These are phyloP conservation scores for Rubus idaeus DNA, from an alignment of 306 rosid species.

Conservation along the genomic window DNA sequence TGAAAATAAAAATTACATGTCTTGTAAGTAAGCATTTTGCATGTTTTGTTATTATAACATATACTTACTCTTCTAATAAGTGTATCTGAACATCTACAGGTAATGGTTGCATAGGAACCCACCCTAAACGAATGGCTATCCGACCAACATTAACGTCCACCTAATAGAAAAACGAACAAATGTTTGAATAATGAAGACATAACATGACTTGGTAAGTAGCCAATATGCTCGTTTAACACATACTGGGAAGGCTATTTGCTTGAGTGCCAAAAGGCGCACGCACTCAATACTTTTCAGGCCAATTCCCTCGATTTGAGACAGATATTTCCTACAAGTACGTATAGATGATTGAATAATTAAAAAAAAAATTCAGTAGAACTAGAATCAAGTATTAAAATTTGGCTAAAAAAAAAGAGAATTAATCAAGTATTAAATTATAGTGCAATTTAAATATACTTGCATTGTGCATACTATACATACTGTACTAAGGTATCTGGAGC, in stretches of 20 bases:
- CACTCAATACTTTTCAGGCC: constrained; percentile 87
- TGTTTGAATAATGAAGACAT: neutral
- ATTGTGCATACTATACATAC: constrained; percentile 20
- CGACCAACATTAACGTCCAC: constrained; percentile 89
- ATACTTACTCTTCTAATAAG: constrained; percentile 52
- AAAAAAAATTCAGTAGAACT: neutral
- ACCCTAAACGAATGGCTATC: constrained; percentile 72
- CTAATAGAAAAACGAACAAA: constrained; percentile 17
- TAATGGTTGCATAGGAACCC: constrained; percentile 77
- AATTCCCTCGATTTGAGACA: constrained; percentile 48
- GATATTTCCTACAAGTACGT: constrained; percentile 52
- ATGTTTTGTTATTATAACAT: neutral
- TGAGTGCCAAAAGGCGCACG: constrained; percentile 63
- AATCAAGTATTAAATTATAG: neutral
- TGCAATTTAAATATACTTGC: neutral
- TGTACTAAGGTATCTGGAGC: constrained; percentile 45
- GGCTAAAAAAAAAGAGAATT: neutral
- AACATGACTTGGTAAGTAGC: neutral
- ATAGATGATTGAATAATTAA: neutral
- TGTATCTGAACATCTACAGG: constrained; percentile 51
- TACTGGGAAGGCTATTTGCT: constrained; percentile 69
- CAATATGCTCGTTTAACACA: constrained; percentile 3
- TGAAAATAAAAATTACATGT: neutral
- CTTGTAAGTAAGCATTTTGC: neutral
- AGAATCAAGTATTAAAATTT: too few relatives aligned